Evolutionary conservation across 2,329 filamentous ascomycete genomes (phyloP).

Genomic region (Sporothrix dimorphospora): DNA sequence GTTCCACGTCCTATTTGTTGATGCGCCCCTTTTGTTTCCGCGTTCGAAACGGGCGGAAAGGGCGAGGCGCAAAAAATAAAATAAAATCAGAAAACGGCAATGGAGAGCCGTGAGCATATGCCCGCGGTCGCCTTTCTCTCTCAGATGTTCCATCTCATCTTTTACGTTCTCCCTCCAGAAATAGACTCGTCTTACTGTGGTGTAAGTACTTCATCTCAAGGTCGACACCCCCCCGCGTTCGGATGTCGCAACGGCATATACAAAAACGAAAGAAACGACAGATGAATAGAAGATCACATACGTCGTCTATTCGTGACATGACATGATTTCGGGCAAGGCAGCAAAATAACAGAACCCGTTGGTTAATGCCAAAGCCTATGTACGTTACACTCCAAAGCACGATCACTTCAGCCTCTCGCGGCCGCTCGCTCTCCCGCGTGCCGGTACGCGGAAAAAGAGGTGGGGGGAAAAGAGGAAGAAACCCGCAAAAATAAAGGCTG

Average conservation of each 20-base stretch:
- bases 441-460: background rate
- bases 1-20: background rate
- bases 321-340: background rate
- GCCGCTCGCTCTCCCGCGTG: background rate
- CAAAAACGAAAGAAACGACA: background rate
- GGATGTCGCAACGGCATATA: conserved; percentile 1
- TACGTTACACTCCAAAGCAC: too few relatives aligned
- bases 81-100: conserved; percentile 17
- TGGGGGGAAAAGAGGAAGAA: background rate
- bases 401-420: conserved; percentile 16
- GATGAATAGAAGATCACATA: background rate
- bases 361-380: conserved; percentile 17
- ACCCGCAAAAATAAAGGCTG: background rate
- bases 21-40: background rate
- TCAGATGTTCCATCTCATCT: background rate
- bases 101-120: background rate
- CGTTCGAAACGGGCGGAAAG: background rate
- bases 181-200: background rate
- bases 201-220: background rate
- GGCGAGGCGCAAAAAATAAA: too few relatives aligned
- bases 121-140: background rate
- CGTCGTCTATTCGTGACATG: background rate
- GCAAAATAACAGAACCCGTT: background rate
- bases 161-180: background rate
- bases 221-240: background rate